phyloP scores from a whole-genome alignment of 805 yeast species.

The Hanseniaspora guilliermondii region DNA sequence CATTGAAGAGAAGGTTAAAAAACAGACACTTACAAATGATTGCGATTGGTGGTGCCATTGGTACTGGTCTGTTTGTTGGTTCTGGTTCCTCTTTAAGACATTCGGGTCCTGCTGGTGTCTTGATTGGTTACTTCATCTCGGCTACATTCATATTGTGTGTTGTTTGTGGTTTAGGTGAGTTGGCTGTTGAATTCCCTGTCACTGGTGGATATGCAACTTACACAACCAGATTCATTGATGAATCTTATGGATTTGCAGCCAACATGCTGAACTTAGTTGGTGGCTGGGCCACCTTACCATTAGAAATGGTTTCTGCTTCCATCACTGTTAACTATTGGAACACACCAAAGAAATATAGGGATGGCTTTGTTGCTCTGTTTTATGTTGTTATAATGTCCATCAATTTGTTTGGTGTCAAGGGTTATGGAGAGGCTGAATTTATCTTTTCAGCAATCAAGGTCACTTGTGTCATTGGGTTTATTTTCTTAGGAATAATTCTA shows the following conservation, averaged over 20 bases:
- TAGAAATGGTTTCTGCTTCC: constrained; percentile 42
- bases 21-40: constrained; percentile 50
- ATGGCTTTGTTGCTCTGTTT: constrained; percentile 38
- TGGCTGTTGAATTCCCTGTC: constrained; percentile 48
- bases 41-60: constrained; percentile 60
- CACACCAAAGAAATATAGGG: constrained; percentile 34
- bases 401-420: constrained; percentile 43
- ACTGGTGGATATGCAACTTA: constrained; percentile 53
- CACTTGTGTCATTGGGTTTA: constrained; percentile 39
- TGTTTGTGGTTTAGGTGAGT: constrained; percentile 49
- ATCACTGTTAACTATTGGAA: constrained; percentile 43
- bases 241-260: constrained; percentile 50
- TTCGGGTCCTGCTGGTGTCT: constrained; percentile 58
- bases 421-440: constrained; percentile 45
- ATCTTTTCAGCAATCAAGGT: constrained; percentile 38
- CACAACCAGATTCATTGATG: constrained; percentile 46
- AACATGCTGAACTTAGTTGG: constrained; percentile 46
- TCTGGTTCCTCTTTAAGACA: constrained; percentile 48
- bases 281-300: constrained; percentile 40
- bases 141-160: constrained; percentile 47
- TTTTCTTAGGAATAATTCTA: constrained; percentile 41
- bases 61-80: constrained; percentile 67
- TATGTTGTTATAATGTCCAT: constrained; percentile 36
- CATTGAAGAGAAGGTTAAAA: constrained; percentile 42
- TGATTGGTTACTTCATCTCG: constrained; percentile 43